These are phyloP conservation scores for Salix arbutifolia DNA, from an alignment of 345 rosid genomes.

Conservation along the genomic window DNA sequence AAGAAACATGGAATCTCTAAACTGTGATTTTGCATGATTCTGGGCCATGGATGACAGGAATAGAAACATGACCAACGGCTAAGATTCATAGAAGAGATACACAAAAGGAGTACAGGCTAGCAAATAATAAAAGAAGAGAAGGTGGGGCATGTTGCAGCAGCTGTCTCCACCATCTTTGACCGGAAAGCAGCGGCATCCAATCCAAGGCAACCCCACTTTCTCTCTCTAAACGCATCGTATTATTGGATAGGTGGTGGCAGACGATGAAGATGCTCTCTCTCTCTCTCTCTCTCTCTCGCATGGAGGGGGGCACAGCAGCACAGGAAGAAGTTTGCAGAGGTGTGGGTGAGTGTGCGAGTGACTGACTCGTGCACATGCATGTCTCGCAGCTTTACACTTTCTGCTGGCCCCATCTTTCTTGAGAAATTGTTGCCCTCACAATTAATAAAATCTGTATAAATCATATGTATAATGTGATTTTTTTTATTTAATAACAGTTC, in stretches of 20 bases:
- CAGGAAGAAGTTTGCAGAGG: too few relatives aligned
- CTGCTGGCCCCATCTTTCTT: not conserved
- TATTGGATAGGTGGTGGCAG: too few relatives aligned
- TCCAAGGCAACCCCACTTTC: slow-evolving; percentile 8
- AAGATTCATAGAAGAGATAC: not conserved
- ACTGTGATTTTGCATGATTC: too few relatives aligned
- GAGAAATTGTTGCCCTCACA: not conserved
- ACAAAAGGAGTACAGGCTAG: too few relatives aligned
- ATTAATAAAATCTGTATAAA: too few relatives aligned
- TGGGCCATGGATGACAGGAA: too few relatives aligned
- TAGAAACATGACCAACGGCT: not conserved
- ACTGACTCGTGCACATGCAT: not conserved
- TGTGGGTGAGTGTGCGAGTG: not conserved
- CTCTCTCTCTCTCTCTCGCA: not conserved
- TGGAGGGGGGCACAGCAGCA: not conserved
- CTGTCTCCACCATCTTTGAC: slow-evolving; percentile 40
- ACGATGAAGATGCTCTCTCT: not conserved
- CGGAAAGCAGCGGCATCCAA: not conserved
- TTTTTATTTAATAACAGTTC: too few relatives aligned
- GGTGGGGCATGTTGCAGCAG: slow-evolving; percentile 20
- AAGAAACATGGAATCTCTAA: too few relatives aligned
- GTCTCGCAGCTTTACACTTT: slow-evolving; percentile 9
- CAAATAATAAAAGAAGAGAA: not conserved
- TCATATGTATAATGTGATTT: too few relatives aligned
- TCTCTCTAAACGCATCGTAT: too few relatives aligned